Conservation (phyloP, 805 yeast genomes). For the Zygosaccharomyces pseudorouxii region DNA sequence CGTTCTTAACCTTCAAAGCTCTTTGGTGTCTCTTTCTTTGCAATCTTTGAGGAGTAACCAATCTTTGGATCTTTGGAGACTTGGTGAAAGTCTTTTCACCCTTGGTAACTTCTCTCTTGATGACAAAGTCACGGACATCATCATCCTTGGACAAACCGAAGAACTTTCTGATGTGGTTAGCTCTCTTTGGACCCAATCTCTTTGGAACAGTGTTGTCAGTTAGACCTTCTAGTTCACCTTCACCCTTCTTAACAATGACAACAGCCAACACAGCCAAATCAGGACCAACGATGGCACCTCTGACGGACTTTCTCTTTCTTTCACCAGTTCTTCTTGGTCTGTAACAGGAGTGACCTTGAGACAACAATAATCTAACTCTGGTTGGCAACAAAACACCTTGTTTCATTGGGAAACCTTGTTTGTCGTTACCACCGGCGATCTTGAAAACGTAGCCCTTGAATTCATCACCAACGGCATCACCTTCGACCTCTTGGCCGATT, state of each 20-base stretch:
- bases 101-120: conserved; percentile 97
- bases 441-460: conserved; percentile 99
- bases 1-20: conserved; percentile 90
- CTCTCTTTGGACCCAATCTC: conserved; percentile 99
- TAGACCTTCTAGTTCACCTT: conserved; percentile 89
- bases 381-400: conserved; percentile 99
- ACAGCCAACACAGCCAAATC: conserved; percentile 95
- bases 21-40: conserved; percentile 98
- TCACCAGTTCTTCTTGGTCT: conserved; percentile 99
- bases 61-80: conserved; percentile 99
- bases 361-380: conserved; percentile 93
- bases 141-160: conserved; percentile 66
- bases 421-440: conserved; percentile 99
- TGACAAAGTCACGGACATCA: conserved; percentile 70
- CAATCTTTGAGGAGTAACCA: conserved; percentile 97
- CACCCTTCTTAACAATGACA: conserved; percentile 96
- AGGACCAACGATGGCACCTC: conserved; percentile 98
- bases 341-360: conserved; percentile 97
- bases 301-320: conserved; percentile 99
- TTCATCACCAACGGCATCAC: conserved; percentile 97
- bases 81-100: conserved; percentile 98
- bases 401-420: conserved; percentile 99
- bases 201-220: conserved; percentile 94
- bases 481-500: conserved; percentile 99
- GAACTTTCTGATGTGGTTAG: conserved; percentile 99